Conservation (phyloP, 192 early-diverging fungal species). For the Backusella liffmaniae region DNA sequence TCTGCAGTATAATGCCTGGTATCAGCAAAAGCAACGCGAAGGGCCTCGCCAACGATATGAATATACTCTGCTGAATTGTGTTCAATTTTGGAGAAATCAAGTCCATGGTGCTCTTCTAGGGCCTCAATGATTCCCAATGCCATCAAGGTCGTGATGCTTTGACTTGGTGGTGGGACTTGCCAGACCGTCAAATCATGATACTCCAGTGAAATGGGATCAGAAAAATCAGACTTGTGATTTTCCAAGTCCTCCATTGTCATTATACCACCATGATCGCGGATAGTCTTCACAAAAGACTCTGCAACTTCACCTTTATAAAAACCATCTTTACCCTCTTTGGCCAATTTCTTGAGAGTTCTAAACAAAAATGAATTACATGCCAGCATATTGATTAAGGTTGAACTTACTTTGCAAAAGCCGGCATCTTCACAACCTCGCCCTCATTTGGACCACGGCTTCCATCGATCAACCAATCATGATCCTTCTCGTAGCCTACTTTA, state of each 20-base stretch:
- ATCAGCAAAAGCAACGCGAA: slow-evolving; percentile 79
- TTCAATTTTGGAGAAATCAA: slow-evolving; percentile 40
- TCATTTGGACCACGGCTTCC: slow-evolving; percentile 46
- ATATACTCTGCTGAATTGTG: slow-evolving; percentile 63
- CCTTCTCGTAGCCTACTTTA: slow-evolving; percentile 36
- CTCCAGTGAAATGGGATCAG: slow-evolving; percentile 59
- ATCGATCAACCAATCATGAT: slow-evolving; percentile 48
- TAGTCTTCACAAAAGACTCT: slow-evolving; percentile 57
- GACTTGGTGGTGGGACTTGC: slow-evolving; percentile 76
- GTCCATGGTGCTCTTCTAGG: slow-evolving; percentile 44
- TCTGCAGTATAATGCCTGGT: slow-evolving; percentile 61
- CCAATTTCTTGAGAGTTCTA: slow-evolving; percentile 56
- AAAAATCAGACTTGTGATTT: slow-evolving; percentile 47
- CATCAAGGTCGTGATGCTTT: slow-evolving; percentile 68
- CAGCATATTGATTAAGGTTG: neutral
- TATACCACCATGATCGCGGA: slow-evolving; percentile 53
- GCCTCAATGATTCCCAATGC: slow-evolving; percentile 67
- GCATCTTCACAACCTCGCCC: slow-evolving; percentile 63
- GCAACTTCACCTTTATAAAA: slow-evolving; percentile 74
- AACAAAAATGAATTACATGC: neutral
- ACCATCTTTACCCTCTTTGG: slow-evolving; percentile 58
- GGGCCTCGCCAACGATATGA: slow-evolving; percentile 68
- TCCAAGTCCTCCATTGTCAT: slow-evolving; percentile 67
- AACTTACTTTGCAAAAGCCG: slow-evolving; percentile 49
- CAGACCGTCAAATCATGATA: slow-evolving; percentile 60